A percentile compares a stretch with the other conserved stretches of the same genome.
These are phyloP conservation scores for Termitomyces sp. DNA, from an alignment of 768 basidiomycete species.

Conservation along the genomic window DNA sequence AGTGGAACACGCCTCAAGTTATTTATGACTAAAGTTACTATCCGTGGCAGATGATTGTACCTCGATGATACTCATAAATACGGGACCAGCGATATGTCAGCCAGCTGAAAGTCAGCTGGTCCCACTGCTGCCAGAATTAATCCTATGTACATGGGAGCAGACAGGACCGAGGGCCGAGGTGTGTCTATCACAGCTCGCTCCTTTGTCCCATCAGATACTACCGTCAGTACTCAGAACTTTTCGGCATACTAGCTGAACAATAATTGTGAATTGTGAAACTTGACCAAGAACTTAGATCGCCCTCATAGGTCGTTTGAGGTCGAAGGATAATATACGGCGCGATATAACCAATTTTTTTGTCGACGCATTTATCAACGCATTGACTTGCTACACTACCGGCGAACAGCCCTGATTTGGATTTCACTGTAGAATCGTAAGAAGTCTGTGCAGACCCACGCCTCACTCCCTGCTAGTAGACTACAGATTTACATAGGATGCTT, in stretches of 20 bases:
- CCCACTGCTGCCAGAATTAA: conserved; percentile 4
- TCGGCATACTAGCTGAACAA: background rate
- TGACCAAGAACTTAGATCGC: background rate
- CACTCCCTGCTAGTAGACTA: background rate
- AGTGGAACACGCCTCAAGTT: background rate
- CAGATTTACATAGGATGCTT: background rate
- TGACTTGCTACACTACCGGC: background rate
- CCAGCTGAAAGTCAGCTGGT: conserved; percentile 1
- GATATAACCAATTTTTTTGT: background rate
- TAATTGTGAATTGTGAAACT: background rate
- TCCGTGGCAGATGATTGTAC: conserved; percentile 1
- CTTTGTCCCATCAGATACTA: background rate
- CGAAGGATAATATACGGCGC: background rate
- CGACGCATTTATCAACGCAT: background rate
- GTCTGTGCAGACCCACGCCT: background rate
- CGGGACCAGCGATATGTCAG: conserved; percentile 9
- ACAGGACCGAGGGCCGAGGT: too few species aligned
- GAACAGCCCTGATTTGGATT: background rate
- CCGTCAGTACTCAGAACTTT: background rate
- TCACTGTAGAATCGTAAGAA: background rate
- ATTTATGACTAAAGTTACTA: background rate
- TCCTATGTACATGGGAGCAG: background rate
- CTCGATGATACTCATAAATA: background rate
- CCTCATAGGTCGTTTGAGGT: background rate
- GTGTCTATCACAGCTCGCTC: too few species aligned